Conservation (phyloP, 2,329 filamentous ascomycete genomes). For the Ascocoryne sarcoides region DNA sequence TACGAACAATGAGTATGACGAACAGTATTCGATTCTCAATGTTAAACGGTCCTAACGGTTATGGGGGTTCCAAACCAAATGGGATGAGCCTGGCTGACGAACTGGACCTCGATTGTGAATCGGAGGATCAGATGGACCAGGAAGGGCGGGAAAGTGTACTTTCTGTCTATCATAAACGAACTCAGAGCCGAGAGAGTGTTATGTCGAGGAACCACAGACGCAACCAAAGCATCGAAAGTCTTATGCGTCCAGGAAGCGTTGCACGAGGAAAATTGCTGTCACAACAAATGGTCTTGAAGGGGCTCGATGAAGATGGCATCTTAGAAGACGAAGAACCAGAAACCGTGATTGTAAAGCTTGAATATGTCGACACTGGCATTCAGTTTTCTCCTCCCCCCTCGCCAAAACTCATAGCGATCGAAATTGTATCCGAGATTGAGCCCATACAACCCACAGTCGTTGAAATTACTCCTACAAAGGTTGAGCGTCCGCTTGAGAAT, state of each 20-base stretch:
- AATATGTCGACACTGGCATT: slow-evolving; percentile 67
- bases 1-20: slow-evolving; percentile 65
- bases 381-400: slow-evolving; percentile 81
- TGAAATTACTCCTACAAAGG: slow-evolving; percentile 9
- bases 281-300: slow-evolving; percentile 47
- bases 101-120: slow-evolving; percentile 72
- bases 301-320: slow-evolving; percentile 40
- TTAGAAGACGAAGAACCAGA: slow-evolving; percentile 41
- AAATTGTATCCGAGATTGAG: slow-evolving; percentile 36
- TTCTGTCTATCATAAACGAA: slow-evolving; percentile 45
- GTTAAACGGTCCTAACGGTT: slow-evolving; percentile 45
- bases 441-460: slow-evolving; percentile 8
- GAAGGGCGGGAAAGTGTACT: slow-evolving; percentile 58
- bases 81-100: slow-evolving; percentile 84
- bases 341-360: slow-evolving; percentile 30
- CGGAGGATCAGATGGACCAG: slow-evolving; percentile 58
- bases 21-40: slow-evolving; percentile 67
- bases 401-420: slow-evolving; percentile 40
- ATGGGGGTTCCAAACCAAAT: slow-evolving; percentile 46
- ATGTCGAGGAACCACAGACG: slow-evolving; percentile 41
- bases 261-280: slow-evolving; percentile 43
- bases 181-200: slow-evolving; percentile 49
- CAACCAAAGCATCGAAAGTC: slow-evolving; percentile 50
- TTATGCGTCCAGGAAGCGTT: slow-evolving; percentile 46
- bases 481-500: slow-evolving; percentile 27